A percentile compares a stretch with the other conserved stretches of the same genome.
Evolutionary conservation across 1,284 basidiomycete species (phyloP).

Genomic region (Rhizopogon parksii): DNA sequence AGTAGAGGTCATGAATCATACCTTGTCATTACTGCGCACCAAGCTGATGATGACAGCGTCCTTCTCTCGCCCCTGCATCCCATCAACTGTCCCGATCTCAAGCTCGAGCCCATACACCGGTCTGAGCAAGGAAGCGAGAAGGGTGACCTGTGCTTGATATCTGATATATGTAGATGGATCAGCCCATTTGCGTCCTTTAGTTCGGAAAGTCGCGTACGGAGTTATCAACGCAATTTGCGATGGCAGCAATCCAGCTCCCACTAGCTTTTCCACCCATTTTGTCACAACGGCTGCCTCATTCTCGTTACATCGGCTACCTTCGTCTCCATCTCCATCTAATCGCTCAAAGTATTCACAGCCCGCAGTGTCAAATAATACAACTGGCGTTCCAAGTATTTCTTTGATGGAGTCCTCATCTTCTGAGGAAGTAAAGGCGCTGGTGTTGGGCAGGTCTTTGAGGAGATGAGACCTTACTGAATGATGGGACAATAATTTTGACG

Average conservation of each 20-base stretch:
- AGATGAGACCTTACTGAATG: constrained; percentile 65
- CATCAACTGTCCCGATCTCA: constrained; percentile 89
- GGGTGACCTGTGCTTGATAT: constrained; percentile 88
- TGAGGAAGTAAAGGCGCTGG: constrained; percentile 32
- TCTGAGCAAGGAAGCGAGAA: constrained; percentile 69
- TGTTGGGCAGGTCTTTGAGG: constrained; percentile 62
- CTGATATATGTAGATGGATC: constrained; percentile 25
- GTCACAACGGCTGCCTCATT: constrained; percentile 87
- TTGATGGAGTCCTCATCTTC: constrained; percentile 53
- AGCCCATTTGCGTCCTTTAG: neutral
- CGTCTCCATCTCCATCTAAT: constrained; percentile 58
- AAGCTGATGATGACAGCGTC: constrained; percentile 86
- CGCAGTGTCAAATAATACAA: constrained; percentile 92
- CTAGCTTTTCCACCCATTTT: constrained; percentile 75
- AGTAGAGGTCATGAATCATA: constrained; percentile 43
- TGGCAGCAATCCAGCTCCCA: constrained; percentile 62
- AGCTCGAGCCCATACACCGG: constrained; percentile 62
- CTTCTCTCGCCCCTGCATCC: constrained; percentile 90
- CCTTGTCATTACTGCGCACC: constrained; percentile 81
- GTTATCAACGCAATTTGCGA: constrained; percentile 86
- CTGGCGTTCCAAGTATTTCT: constrained; percentile 67
- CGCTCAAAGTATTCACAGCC: constrained; percentile 90
- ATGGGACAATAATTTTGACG: constrained; percentile 65
- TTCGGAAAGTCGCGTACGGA: constrained; percentile 48
- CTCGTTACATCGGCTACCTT: constrained; percentile 87